Evolutionary conservation across 352 stramenopile species (phyloP), one percentile per base, ranked within the genome.

Genomic region (Pilasporangium apinafurcum): DNA sequence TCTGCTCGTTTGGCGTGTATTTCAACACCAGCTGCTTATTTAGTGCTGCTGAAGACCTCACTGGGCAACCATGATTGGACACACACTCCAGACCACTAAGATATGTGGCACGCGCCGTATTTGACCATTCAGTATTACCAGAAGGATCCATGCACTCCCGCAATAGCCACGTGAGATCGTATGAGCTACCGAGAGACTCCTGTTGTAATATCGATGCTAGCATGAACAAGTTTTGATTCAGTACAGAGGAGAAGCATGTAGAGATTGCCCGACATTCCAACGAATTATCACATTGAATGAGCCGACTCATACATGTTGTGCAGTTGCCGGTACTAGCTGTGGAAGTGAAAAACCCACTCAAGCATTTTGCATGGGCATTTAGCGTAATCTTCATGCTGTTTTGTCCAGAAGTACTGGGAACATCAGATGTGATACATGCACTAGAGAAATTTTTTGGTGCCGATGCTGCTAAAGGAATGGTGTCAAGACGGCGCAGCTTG

Each of bases 261-360:
- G 44, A 41, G 26, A 51, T 21, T 16, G 44, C 44, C 14, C 26
- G 27, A n/a, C 44, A 51, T 27, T 51, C 44, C 34, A 51, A 18
- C 5, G 33, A 44, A 1, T 16, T 20, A 6, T 42, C 25, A 16
- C 44, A 51, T 14, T 14, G 17, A 20, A 29, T n/a, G 25, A 51
- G 8, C 6, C 29, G 20, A 21, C 20, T 25, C 3, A 21, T 32
- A 28, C 34, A 51, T 18, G 26, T 21, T 18, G 16, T 30, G 14
- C 44, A 51, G 16, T 10, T 20, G 44, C 3, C 13, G 17, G 21
- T 1, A 12, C n/a, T 17, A 7, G 9, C 16, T 2, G 40, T 20
- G 16, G 27, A 36, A 21, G 18, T 27, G 44, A 51, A 51, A 18
- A 51, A 51, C 6, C 25, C 44, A 5, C 44, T 36, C 5, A 44